phyloP scores from a whole-genome alignment of 1,284 basidiomycete species.

The Xanthoconium separans region DNA sequence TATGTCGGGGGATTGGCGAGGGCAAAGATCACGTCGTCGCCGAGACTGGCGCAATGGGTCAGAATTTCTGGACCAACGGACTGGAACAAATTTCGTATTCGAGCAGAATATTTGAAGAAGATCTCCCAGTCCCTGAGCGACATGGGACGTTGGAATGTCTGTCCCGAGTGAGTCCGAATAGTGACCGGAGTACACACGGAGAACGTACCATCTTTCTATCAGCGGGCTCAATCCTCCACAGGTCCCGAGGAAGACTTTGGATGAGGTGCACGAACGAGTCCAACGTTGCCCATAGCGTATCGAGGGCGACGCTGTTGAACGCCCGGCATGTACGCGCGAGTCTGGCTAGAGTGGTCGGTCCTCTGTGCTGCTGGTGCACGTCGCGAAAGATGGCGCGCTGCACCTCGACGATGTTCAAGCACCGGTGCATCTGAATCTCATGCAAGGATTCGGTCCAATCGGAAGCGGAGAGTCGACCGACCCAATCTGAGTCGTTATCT shows the following conservation, averaged over 20 bases:
- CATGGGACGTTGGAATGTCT: constrained; percentile 29
- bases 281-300: constrained; percentile 25
- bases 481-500: neutral
- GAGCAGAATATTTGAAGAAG: constrained; percentile 27
- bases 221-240: constrained; percentile 21
- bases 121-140: constrained; percentile 27
- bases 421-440: no score
- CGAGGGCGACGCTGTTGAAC: constrained; percentile 23
- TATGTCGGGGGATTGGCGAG: constrained; percentile 23
- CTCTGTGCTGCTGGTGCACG: constrained; percentile 1
- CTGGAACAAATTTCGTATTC: constrained; percentile 14
- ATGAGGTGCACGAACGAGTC: constrained; percentile 22
- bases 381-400: constrained; percentile 24
- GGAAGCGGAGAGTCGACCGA: no score
- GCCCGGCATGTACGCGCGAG: constrained; percentile 29
- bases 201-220: constrained; percentile 17
- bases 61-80: neutral
- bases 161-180: constrained; percentile 6
- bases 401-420: constrained; percentile 27
- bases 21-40: constrained; percentile 24
- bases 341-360: constrained; percentile 14
- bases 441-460: neutral
- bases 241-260: constrained; percentile 25
- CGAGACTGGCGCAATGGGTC: constrained; percentile 10
- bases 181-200: neutral